A percentile compares a stretch with the other conserved stretches of the same genome.
Evolutionary conservation across 108 stramenopile genomes (phyloP).

Genomic region (Cylindrotheca closterium): DNA sequence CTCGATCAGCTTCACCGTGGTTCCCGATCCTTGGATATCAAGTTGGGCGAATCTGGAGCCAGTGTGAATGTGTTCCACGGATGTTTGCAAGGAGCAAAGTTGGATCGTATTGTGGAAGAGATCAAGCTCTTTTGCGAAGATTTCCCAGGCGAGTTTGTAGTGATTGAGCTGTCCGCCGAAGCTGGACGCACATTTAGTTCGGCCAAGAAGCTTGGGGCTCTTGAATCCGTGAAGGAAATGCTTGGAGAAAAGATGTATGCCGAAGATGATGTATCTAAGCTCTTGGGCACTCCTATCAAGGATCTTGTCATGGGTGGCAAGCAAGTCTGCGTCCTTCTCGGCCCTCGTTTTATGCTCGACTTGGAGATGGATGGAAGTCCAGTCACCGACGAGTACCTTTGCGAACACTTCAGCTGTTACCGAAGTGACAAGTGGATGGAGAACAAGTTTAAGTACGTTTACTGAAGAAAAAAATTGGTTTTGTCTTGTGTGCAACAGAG

Average conservation of each 20-base stretch:
- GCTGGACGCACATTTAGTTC: slow-evolving; percentile 37
- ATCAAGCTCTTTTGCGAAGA: slow-evolving; percentile 45
- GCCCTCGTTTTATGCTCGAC: slow-evolving; percentile 38
- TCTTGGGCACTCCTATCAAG: slow-evolving; percentile 31
- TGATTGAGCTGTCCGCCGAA: slow-evolving; percentile 46
- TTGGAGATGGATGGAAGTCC: slow-evolving; percentile 29
- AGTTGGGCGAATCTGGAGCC: slow-evolving; percentile 43
- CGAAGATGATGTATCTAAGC: slow-evolving; percentile 9
- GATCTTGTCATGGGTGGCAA: slow-evolving; percentile 22
- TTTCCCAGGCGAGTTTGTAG: slow-evolving; percentile 54
- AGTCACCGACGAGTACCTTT: slow-evolving; percentile 27
- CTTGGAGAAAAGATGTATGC: slow-evolving; percentile 34
- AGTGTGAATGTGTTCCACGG: slow-evolving; percentile 49
- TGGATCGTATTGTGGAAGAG: slow-evolving; percentile 46
- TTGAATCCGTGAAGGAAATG: slow-evolving; percentile 35
- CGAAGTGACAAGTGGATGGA: slow-evolving; percentile 29
- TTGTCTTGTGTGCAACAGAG: background rate
- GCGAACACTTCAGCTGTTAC: slow-evolving; percentile 35
- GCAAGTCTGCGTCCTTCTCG: slow-evolving; percentile 36
- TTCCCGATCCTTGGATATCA: slow-evolving; percentile 57
- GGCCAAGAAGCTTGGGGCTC: slow-evolving; percentile 28
- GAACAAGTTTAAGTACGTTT: slow-evolving; percentile 47
- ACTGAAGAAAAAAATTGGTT: background rate
- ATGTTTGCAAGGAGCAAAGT: slow-evolving; percentile 44
- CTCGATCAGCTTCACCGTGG: slow-evolving; percentile 59